Base-by-base conservation (phyloP, 164 flowering plant species). In the Pachysandra terminalis region DNA sequence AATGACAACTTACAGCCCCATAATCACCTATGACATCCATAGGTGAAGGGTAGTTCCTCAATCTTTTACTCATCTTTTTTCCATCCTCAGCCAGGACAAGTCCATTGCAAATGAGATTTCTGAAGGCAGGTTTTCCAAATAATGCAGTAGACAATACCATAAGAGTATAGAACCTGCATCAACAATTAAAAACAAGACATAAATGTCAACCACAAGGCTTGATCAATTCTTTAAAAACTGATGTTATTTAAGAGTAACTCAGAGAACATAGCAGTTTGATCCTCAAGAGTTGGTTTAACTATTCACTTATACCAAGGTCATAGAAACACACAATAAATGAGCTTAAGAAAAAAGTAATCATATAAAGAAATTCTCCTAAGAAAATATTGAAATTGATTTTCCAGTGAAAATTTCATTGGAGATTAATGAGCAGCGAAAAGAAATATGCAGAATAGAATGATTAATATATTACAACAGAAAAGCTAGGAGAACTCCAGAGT, bases 121-220 rank as follows among this genome's bases (percentile, higher is more conserved):
- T 86, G 78, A 96, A 96, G 60, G 99, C 97, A 56, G 98, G 99
- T 71, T 90, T 88, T 56, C 87, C 95, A 81, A 93, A 96, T 71
- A 96, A 77, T 59, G 99, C 98, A 45, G 99, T 96, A 23, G 99
- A 88, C 69, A 96, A 73, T 48, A 96, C 99, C 99, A 96, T 96
- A 41, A 93, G 88, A 71, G 99, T 96, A 67, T 96, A 96, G 73
- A 96, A 96, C 96, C 98, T 93, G 87, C 73, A 77, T 23, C 22
- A 65, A 26, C 7, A 26, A 21, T 28, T 19, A 68, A 26, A n/a
- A 21, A 3, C 24, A 35, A 70, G 19, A 26, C 62, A 40, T 53
- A 54, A 61, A 24, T 51, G 35, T 49, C 56, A 45, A 51, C 59
- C 41, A 15, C 8, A 25, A 35, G 19, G 54, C 22, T 24, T 21